These are phyloP conservation scores for Selaginella tamariscina DNA, from an alignment of 75 land plant species.

Conservation along the genomic window DNA sequence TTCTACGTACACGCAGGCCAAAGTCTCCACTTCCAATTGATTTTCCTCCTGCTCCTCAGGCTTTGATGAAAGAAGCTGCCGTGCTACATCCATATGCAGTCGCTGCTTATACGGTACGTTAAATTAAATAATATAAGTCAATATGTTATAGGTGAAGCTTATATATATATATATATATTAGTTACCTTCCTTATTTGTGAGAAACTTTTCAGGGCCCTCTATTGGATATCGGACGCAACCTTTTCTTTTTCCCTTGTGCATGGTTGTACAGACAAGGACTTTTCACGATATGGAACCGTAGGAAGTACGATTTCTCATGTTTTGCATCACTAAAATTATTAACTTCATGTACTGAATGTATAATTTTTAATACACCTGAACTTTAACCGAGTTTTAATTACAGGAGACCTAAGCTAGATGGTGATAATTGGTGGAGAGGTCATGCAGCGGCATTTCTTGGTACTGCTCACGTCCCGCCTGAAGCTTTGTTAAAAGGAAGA, in stretches of 20 bases:
- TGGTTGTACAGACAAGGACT: conserved; percentile 86
- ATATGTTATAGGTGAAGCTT: too few species aligned
- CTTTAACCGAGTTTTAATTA: too few species aligned
- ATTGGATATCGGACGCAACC: conserved; percentile 78
- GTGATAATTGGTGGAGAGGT: conserved; percentile 97
- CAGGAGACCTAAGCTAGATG: conserved; percentile 67
- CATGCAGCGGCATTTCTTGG: conserved; percentile 83
- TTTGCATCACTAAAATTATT: too few species aligned
- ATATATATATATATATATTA: too few species aligned
- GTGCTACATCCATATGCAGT: conserved; percentile 75
- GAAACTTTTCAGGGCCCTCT: conserved; percentile 88
- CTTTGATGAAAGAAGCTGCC: conserved; percentile 40
- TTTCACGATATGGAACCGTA: conserved; percentile 62
- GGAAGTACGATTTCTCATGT: conserved; percentile 40
- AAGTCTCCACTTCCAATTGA: conserved; percentile 16
- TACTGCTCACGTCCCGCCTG: conserved; percentile 42
- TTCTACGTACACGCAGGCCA: conserved; percentile 38
- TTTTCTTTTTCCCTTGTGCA: conserved; percentile 61
- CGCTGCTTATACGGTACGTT: conserved; percentile 79
- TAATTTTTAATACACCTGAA: too few species aligned
- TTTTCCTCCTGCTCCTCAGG: conserved; percentile 37
- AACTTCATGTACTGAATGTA: too few species aligned
- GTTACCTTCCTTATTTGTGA: too few species aligned
- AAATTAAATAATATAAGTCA: too few species aligned
- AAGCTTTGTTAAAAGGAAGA: conserved; percentile 54